Conservation (phyloP, 1,284 basidiomycete species). For the Veloporphyrellus conicus region DNA sequence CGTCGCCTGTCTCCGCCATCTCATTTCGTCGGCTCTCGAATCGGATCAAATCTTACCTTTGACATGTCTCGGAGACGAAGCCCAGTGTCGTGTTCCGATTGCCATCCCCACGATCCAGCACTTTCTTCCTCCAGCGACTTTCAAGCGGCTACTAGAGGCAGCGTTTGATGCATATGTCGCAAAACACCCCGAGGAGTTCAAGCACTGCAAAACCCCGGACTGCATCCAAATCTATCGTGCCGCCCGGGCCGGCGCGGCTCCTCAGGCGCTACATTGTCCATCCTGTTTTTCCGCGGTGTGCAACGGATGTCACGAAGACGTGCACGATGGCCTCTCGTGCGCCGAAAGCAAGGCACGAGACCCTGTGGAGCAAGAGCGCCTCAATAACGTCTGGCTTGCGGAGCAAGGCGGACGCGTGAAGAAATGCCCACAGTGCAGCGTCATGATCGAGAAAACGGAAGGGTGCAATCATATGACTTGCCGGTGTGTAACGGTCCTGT, state of each 20-base stretch:
- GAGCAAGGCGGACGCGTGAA: conserved; percentile 33
- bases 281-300: conserved; percentile 53
- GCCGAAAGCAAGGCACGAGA: conserved; percentile 36
- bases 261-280: conserved; percentile 40
- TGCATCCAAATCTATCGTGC: conserved; percentile 53
- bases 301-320: conserved; percentile 47
- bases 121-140: conserved; percentile 42
- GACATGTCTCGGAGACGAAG: conserved; percentile 49
- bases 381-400: conserved; percentile 42
- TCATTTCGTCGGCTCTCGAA: conserved; percentile 44
- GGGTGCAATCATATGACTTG: conserved; percentile 59
- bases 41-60: conserved; percentile 47
- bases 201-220: conserved; percentile 55
- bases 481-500: conserved; percentile 10
- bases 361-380: conserved; percentile 41
- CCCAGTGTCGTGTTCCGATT: conserved; percentile 45
- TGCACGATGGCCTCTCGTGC: conserved; percentile 52
- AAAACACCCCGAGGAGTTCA: conserved; percentile 44
- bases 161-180: conserved; percentile 45
- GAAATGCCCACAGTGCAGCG: conserved; percentile 41
- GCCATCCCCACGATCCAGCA: conserved; percentile 47
- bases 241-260: conserved; percentile 15
- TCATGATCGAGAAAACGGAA: conserved; percentile 46
- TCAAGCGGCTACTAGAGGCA: conserved; percentile 44
- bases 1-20: conserved; percentile 47